A percentile compares a stretch with the other conserved stretches of the same genome.
Evolutionary conservation across 257 asterid species (phyloP).

Genomic region (Lycium ferocissimum): DNA sequence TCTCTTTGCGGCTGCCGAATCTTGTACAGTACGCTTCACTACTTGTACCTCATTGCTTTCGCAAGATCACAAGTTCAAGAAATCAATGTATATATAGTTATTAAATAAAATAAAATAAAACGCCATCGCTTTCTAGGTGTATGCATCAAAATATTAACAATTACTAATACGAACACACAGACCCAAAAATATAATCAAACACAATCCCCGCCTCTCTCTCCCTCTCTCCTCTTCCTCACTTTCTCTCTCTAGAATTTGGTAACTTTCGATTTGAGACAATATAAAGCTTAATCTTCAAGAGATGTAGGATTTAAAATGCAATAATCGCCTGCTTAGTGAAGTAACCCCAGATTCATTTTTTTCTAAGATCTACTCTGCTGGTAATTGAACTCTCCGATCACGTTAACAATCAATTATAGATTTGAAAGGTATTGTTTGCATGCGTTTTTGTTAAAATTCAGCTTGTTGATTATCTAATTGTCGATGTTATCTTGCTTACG

Average conservation of each 20-base stretch:
- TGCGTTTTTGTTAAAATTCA: constrained; percentile 24
- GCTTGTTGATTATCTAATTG: constrained; percentile 26
- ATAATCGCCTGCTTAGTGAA: constrained; percentile 5
- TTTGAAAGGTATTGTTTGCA: constrained; percentile 15
- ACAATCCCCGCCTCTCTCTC: constrained; percentile 58
- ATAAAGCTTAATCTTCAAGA: constrained; percentile 37
- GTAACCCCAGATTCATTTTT: constrained; percentile 47
- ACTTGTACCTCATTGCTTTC: background rate
- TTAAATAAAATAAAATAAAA: constrained; percentile 26
- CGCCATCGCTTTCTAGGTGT: constrained; percentile 39
- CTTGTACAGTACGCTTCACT: background rate
- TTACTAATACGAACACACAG: constrained; percentile 1
- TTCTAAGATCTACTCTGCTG: constrained; percentile 68
- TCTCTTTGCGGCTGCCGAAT: background rate
- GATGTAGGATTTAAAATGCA: constrained; percentile 58
- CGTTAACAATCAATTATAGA: background rate
- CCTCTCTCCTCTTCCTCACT: constrained; percentile 31
- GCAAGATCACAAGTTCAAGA: background rate
- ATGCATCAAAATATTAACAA: constrained; percentile 14
- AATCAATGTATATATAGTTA: background rate
- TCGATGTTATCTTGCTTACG: background rate
- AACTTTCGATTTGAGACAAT: constrained; percentile 34
- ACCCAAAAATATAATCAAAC: constrained; percentile 44
- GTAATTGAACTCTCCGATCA: constrained; percentile 56
- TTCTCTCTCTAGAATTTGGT: constrained; percentile 33